These are phyloP conservation scores for Debaryomycetaceae sp. DNA, from an alignment of 1,139 yeast species.

Conservation along the genomic window DNA sequence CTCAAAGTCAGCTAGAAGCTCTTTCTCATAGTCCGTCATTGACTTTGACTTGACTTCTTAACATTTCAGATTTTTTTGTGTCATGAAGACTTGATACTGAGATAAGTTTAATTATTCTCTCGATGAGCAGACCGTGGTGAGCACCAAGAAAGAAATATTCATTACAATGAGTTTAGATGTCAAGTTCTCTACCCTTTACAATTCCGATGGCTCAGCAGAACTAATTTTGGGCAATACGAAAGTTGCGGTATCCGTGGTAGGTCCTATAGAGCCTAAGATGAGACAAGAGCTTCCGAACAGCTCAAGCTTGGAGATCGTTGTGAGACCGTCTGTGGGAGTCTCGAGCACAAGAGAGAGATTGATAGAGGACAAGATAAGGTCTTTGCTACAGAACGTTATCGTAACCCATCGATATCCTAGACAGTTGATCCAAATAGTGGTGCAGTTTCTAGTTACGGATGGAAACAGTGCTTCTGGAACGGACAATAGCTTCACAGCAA, in stretches of 20 bases:
- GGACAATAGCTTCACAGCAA: slow-evolving; percentile 33
- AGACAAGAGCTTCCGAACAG: slow-evolving; percentile 83
- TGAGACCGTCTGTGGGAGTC: slow-evolving; percentile 75
- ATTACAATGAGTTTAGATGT: slow-evolving; percentile 14
- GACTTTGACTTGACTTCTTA: neutral
- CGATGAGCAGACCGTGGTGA: neutral
- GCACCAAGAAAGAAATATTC: neutral
- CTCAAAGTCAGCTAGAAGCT: slow-evolving; percentile 32
- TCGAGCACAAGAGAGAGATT: slow-evolving; percentile 75
- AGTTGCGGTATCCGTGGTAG: slow-evolving; percentile 75
- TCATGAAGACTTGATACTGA: slow-evolving; percentile 3
- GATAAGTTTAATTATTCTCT: neutral
- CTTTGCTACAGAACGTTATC: slow-evolving; percentile 59
- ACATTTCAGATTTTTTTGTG: slow-evolving; percentile 1
- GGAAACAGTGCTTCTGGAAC: slow-evolving; percentile 28
- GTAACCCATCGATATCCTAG: slow-evolving; percentile 74
- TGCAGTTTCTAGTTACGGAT: slow-evolving; percentile 72
- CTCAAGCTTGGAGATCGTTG: slow-evolving; percentile 74
- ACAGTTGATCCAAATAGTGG: slow-evolving; percentile 78
- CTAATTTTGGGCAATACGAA: slow-evolving; percentile 49
- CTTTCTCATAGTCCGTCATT: slow-evolving; percentile 28
- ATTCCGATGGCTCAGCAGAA: slow-evolving; percentile 81
- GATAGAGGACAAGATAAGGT: slow-evolving; percentile 66
- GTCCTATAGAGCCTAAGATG: slow-evolving; percentile 83
- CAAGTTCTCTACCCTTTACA: slow-evolving; percentile 37